Base-by-base conservation (phyloP, 345 rosid species). In the Linum tenue region DNA sequence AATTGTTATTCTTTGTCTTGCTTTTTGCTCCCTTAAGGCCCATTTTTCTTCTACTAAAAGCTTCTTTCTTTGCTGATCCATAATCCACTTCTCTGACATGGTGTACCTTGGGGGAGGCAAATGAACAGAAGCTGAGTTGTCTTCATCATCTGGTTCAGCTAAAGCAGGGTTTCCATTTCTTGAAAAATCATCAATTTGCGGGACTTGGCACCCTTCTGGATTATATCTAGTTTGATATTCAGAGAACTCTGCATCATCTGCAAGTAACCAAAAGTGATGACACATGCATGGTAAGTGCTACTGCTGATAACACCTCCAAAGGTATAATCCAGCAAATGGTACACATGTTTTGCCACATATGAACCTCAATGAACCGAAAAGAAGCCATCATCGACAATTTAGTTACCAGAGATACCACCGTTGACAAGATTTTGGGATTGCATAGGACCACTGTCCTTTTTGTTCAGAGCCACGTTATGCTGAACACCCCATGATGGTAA, bases 31-130 rank as follows among this genome's bases (percentile, higher is more conserved):
- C 73, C 84, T 91, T 55, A 78, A 66, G 62, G 70, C 69, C 89
- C 89, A 88, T 66, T 69, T 79, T 79, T 76, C 85, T 68, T 91
- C 88, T 60, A 55, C 72, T 51, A 71, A 42, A 51, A 78, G 72
- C 69, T 80, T 91, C 80, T 72, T 83, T 70, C 78, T 85, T 77
- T 77, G 91, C 65, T 73, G 78, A 80, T 85, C 85, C 80, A 80
- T 75, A 63, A 91, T 76, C 97, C 96, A 91, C 62, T 85, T 91
- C 79, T 91, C 92, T 62, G 79, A 82, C 92, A 86, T 86, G 37
- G 96, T 88, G 70, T 76, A 76, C 81, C 81, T 86, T 48, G 91
- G 91, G 65, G 84, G 69, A 51, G 79, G 84, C 16, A 73, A 60
- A 70, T 75, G 80, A 64, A 66, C 55, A 72, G 75, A 66, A 59